phyloP scores from a whole-genome alignment of 805 yeast genomes.

The Saccharomycopsis olivae region DNA sequence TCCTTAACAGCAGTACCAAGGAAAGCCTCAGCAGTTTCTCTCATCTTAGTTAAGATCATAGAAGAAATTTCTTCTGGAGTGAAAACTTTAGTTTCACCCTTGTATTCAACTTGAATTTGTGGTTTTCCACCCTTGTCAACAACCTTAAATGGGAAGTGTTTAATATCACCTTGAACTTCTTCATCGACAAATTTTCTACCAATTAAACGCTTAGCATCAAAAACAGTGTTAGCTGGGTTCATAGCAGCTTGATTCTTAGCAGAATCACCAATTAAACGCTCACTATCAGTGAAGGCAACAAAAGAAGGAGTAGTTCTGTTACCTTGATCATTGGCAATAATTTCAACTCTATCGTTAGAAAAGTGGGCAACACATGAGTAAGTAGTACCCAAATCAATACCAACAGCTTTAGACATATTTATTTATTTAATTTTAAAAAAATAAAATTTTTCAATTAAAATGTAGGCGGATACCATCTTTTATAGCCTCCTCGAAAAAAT shows the following conservation, averaged over 20 bases:
- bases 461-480: too few species aligned
- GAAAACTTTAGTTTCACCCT: conserved; percentile 78
- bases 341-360: conserved; percentile 86
- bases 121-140: conserved; percentile 79
- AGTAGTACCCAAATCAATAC: conserved; percentile 81
- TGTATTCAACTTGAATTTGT: conserved; percentile 68
- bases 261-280: conserved; percentile 92
- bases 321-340: conserved; percentile 97
- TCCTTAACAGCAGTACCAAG: conserved; percentile 70
- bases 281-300: conserved; percentile 89
- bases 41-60: conserved; percentile 85
- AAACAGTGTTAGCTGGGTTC: conserved; percentile 84
- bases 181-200: conserved; percentile 89
- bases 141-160: conserved; percentile 84
- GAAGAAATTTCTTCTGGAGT: conserved; percentile 93
- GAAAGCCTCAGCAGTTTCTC: conserved; percentile 75
- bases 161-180: conserved; percentile 64
- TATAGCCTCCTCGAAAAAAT: too few species aligned
- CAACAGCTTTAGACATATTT: conserved; percentile 46
- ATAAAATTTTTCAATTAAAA: neutral
- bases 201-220: conserved; percentile 86
- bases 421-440: neutral
- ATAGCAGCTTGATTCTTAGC: conserved; percentile 97
- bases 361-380: conserved; percentile 96
- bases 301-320: conserved; percentile 96